Base-by-base conservation (phyloP, 2,329 filamentous ascomycete genomes). In the Elsinoe arachidis region DNA sequence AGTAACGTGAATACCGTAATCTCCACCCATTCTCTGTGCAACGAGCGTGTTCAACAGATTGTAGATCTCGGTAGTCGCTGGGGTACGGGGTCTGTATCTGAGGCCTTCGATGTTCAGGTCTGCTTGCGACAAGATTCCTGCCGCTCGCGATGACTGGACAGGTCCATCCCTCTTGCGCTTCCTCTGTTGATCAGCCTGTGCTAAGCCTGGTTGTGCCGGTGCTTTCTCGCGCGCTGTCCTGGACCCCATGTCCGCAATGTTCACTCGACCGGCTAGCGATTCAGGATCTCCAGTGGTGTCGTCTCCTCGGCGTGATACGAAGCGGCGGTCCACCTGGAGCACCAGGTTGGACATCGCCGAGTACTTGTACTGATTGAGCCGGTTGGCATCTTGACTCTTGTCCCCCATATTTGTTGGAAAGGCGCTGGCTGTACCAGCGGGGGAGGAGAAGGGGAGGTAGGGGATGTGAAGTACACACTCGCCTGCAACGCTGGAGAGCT, bases 251-350 rank as follows among this genome's bases (percentile, higher is more conserved):
- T 99, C 91, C 66, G 84, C 83, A 67, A 99, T 92, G 64, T 88
- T 92, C 71, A 99, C 85, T 65, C 91, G 87, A 56, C 93, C 93
- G 58, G 93, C 95, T 59, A 99, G 83, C 58, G 95, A 99, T 76
- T 99, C 93, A 54, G 93, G 95, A 72, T 99, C 93, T 67, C 93
- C 93, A 54, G 92, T 97, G 62, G 90, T 86, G 77, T 99, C 95
- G 74, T 99, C 92, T 66, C 86, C 90, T 67, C 90, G 85, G 72
- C 93, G 85, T 63, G 90, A 90, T 67, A 95, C 87, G 72, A 99
- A 97, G 67, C 93, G 87, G 76, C 91, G 87, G 79, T 99, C 93
- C 78, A 90, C 91, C 88, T 99, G 93, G 83, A 99, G 89, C 71
- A 99, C 93, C 90, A 99, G 87, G 84, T 99, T 99, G 78, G 93